These are phyloP conservation scores for Pichia sp. DNA, from an alignment of 1,139 yeast species.

Conservation along the genomic window DNA sequence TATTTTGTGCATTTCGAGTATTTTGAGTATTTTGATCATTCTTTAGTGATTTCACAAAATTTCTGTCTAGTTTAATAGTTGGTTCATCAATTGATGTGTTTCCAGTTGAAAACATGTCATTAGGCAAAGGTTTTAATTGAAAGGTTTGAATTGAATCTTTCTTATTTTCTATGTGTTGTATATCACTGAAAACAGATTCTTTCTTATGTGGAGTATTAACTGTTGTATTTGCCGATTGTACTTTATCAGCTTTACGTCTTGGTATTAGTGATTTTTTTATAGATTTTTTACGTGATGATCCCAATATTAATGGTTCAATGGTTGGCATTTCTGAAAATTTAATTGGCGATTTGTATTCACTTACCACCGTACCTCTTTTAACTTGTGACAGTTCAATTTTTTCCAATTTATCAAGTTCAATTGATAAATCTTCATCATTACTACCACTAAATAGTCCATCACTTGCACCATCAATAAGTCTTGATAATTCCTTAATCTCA, in stretches of 20 bases:
- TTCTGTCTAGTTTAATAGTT: constrained; percentile 23
- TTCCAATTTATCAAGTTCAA: constrained; percentile 24
- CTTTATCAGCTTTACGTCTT: not conserved
- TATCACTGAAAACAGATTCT: not conserved
- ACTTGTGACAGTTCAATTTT: constrained; percentile 26
- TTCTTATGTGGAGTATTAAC: not conserved
- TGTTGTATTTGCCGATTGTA: not conserved
- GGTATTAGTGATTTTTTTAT: constrained; percentile 9
- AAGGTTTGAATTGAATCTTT: not conserved
- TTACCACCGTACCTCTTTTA: constrained; percentile 13
- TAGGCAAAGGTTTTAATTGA: constrained; percentile 12
- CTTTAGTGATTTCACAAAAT: constrained; percentile 3
- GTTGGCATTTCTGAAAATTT: constrained; percentile 41
- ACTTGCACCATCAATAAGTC: constrained; percentile 17
- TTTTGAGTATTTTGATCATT: not conserved
- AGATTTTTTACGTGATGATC: constrained; percentile 23
- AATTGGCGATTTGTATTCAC: constrained; percentile 27
- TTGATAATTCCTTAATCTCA: constrained; percentile 19
- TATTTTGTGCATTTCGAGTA: too few species aligned
- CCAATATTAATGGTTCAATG: constrained; percentile 38
- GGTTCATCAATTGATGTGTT: constrained; percentile 22
- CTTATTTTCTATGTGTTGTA: too few species aligned
- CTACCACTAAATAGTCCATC: constrained; percentile 21
- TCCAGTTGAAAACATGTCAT: constrained; percentile 7
- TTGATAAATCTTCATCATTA: constrained; percentile 22